phyloP scores from a whole-genome alignment of 1,284 basidiomycete genomes.

The Pseudozyma pruni region DNA sequence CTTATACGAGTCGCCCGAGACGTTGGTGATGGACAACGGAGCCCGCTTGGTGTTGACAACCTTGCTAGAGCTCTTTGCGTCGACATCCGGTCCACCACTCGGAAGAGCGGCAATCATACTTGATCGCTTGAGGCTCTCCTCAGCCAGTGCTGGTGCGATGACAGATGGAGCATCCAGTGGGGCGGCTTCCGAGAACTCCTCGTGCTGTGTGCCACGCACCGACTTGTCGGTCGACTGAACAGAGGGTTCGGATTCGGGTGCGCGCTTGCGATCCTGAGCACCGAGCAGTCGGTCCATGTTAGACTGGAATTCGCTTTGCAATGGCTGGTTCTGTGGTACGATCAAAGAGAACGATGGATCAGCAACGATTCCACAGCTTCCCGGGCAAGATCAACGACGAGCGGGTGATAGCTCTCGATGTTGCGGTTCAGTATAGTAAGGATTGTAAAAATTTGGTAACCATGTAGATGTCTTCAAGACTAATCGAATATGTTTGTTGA shows the following conservation, averaged over 20 bases:
- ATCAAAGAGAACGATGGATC: neutral
- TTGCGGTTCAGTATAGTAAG: conserved; percentile 52
- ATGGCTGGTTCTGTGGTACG: conserved; percentile 47
- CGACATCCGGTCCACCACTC: conserved; percentile 36
- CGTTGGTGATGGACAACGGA: conserved; percentile 33
- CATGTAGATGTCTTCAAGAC: conserved; percentile 66
- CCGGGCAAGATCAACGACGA: neutral
- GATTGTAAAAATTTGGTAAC: conserved; percentile 55
- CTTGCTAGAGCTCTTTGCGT: conserved; percentile 21
- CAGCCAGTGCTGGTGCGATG: conserved; percentile 41
- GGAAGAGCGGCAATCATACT: conserved; percentile 41
- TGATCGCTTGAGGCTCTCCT: conserved; percentile 22
- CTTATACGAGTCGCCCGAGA: conserved; percentile 48
- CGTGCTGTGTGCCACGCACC: conserved; percentile 52
- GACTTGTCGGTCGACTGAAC: conserved; percentile 35
- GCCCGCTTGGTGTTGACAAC: conserved; percentile 15
- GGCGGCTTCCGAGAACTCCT: conserved; percentile 49
- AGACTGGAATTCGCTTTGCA: conserved; percentile 61
- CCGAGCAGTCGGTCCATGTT: conserved; percentile 64
- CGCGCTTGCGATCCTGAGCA: conserved; percentile 43
- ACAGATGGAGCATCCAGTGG: conserved; percentile 29
- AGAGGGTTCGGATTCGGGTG: conserved; percentile 31
- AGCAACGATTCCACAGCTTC: neutral
- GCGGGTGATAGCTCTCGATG: conserved; percentile 15
- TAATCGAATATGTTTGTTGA: conserved; percentile 58